These are phyloP conservation scores for Ophiocordyceps unilateralis DNA, from an alignment of 2,329 filamentous ascomycete species.

Conservation along the genomic window DNA sequence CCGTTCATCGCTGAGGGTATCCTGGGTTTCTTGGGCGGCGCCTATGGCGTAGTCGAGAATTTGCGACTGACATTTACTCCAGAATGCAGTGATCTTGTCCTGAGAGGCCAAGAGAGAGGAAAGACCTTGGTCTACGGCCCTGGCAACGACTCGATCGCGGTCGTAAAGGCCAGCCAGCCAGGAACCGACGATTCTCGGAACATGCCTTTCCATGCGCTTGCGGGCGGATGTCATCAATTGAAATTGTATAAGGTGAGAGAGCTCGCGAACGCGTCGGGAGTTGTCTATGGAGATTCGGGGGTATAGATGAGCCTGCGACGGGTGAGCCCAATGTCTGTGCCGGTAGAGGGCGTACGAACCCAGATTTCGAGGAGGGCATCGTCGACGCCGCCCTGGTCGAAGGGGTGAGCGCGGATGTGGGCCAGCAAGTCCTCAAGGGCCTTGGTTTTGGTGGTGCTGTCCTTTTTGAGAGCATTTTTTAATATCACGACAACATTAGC, in stretches of 20 bases:
- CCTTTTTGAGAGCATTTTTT: conserved; percentile 85
- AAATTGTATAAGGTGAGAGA: conserved; percentile 59
- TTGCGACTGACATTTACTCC: conserved; percentile 62
- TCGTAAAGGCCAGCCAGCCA: conserved; percentile 89
- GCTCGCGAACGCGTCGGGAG: conserved; percentile 70
- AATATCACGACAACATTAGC: conserved; percentile 75
- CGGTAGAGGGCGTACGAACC: conserved; percentile 31
- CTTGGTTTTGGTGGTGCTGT: conserved; percentile 79
- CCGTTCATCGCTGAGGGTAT: conserved; percentile 78
- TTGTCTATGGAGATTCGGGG: conserved; percentile 83
- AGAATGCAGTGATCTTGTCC: conserved; percentile 62
- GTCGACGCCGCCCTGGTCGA: conserved; percentile 45
- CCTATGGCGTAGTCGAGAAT: conserved; percentile 71
- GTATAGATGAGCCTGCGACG: conserved; percentile 58
- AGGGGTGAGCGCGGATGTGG: conserved; percentile 38
- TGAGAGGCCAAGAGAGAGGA: conserved; percentile 58
- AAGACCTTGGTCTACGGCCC: conserved; percentile 63
- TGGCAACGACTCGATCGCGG: conserved; percentile 58
- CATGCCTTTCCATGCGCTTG: conserved; percentile 66
- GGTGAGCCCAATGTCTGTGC: not conserved
- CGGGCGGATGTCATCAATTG: conserved; percentile 45
- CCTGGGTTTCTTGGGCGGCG: conserved; percentile 62
- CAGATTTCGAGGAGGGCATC: conserved; percentile 76
- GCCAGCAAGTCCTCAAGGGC: conserved; percentile 70
- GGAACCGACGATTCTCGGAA: conserved; percentile 64